phyloP scores from a whole-genome alignment of 306 rosid genomes.

The Casuarina cunninghamiana region DNA sequence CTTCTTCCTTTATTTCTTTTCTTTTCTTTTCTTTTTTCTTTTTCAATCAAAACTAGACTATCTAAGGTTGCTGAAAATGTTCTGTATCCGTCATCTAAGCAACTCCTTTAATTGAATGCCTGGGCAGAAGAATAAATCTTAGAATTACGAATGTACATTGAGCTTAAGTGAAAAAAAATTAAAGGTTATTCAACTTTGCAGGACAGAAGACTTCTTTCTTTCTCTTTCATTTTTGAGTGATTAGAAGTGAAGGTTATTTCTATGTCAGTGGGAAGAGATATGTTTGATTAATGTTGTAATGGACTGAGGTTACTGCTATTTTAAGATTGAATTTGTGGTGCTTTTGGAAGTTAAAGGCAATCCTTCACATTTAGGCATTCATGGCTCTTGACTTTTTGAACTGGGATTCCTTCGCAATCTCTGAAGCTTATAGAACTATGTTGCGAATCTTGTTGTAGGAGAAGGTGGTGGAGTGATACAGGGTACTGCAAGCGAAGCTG shows the following conservation, averaged over 20 bases:
- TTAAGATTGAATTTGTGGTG: not conserved
- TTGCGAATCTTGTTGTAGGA: constrained; percentile 51
- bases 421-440: constrained; percentile 27
- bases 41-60: not conserved
- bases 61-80: not conserved
- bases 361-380: not conserved
- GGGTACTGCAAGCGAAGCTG: constrained; percentile 98
- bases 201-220: not conserved
- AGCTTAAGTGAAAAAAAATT: not conserved
- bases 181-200: not conserved
- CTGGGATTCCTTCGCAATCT: constrained; percentile 1
- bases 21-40: no score
- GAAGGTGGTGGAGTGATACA: constrained; percentile 95
- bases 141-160: not conserved
- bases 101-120: not conserved
- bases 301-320: not conserved
- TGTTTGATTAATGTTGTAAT: not conserved
- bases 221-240: not conserved
- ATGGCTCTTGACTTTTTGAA: constrained; percentile 6
- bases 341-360: not conserved
- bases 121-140: not conserved
- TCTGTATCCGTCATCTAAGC: not conserved
- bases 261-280: not conserved
- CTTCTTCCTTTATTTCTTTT: no score
- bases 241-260: not conserved